Evolutionary conservation across 2,329 filamentous ascomycete genomes (phyloP).

Genomic region (Diaporthe vaccinii): DNA sequence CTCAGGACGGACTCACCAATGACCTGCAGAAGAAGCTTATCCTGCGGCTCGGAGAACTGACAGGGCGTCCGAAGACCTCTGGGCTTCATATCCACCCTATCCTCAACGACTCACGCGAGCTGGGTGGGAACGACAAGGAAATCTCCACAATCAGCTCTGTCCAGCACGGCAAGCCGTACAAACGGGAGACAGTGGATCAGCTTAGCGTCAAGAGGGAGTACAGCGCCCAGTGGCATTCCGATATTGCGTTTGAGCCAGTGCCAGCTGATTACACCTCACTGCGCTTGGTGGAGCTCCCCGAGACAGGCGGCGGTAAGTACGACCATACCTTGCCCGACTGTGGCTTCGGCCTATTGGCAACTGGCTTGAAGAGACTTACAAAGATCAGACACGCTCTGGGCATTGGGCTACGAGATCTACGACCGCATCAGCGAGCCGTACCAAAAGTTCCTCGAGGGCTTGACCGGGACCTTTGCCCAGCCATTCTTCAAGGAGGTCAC

Average conservation of each 20-base stretch:
- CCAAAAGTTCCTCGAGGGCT: conserved; percentile 60
- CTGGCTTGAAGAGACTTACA: neutral
- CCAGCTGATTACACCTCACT: conserved; percentile 68
- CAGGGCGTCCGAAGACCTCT: conserved; percentile 69
- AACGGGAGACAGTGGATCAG: conserved; percentile 40
- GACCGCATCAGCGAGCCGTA: conserved; percentile 62
- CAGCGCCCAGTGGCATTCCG: conserved; percentile 63
- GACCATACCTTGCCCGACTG: neutral
- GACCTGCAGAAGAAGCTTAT: conserved; percentile 72
- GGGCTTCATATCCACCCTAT: conserved; percentile 73
- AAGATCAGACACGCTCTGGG: conserved; percentile 58
- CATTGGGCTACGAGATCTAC: conserved; percentile 61
- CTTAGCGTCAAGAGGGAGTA: conserved; percentile 52
- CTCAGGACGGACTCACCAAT: conserved; percentile 69
- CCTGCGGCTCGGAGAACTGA: conserved; percentile 69
- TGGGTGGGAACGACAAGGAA: conserved; percentile 65
- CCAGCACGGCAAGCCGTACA: conserved; percentile 58
- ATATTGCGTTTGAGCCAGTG: conserved; percentile 67
- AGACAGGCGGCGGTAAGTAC: conserved; percentile 51
- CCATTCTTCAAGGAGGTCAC: conserved; percentile 56
- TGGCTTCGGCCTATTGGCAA: neutral
- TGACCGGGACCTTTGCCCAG: conserved; percentile 61
- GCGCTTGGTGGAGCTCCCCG: conserved; percentile 62
- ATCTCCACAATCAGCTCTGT: conserved; percentile 72
- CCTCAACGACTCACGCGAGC: conserved; percentile 65